Evolutionary conservation across 805 yeast genomes (phyloP).

Genomic region (Monosporozyma unispora): DNA sequence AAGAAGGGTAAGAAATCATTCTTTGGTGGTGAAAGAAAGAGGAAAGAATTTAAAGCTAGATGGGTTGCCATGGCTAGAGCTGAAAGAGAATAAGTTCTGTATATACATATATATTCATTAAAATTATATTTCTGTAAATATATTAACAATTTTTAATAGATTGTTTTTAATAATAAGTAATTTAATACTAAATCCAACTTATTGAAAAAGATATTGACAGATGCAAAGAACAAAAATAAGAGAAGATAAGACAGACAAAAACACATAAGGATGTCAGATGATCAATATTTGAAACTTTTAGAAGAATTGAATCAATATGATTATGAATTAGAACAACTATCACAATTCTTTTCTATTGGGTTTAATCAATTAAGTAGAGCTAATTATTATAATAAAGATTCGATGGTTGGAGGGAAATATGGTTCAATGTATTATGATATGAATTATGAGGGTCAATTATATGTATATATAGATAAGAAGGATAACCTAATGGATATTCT

Average conservation of each 20-base stretch:
- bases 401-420: constrained; percentile 22
- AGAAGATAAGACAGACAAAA: background rate
- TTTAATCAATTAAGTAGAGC: constrained; percentile 24
- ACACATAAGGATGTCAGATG: background rate
- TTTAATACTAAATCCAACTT: no score
- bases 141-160: no score
- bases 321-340: constrained; percentile 22
- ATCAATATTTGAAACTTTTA: constrained; percentile 9
- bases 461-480: constrained; percentile 5
- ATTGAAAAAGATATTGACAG: background rate
- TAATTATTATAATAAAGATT: constrained; percentile 26
- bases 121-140: background rate
- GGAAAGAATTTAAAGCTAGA: constrained; percentile 56
- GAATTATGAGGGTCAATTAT: constrained; percentile 18
- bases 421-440: constrained; percentile 30
- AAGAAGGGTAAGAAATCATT: constrained; percentile 61
- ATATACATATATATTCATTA: background rate
- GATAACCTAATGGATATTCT: background rate
- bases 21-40: constrained; percentile 82
- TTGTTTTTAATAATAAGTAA: no score
- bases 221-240: background rate
- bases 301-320: constrained; percentile 19
- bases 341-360: constrained; percentile 18
- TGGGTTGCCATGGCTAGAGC: constrained; percentile 38
- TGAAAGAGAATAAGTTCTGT: background rate